Percentiles rank a stretch among this genome's conserved stretches.
These are phyloP conservation scores for Linum tenue DNA, from an alignment of 345 rosid genomes.

Conservation along the genomic window DNA sequence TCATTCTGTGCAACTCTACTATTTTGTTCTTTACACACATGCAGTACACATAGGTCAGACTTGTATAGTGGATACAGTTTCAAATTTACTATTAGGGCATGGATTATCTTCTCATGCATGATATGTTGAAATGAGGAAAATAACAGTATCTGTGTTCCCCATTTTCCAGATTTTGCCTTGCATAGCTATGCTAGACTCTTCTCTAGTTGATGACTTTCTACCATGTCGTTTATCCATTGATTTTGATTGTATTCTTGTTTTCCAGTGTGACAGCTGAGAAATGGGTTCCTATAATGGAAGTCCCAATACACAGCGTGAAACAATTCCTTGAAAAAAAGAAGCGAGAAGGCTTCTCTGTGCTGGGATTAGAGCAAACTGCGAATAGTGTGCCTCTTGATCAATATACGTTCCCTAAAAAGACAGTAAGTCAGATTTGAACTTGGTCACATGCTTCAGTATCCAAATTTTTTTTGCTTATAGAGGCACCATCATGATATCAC, in stretches of 20 bases:
- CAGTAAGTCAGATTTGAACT: slow-evolving; percentile 37
- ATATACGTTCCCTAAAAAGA: slow-evolving; percentile 58
- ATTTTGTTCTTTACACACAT: slow-evolving; percentile 3
- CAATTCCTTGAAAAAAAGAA: slow-evolving; percentile 74
- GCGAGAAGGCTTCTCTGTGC: slow-evolving; percentile 73
- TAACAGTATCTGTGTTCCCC: too few species aligned
- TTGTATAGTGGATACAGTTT: too few species aligned
- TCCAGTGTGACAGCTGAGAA: slow-evolving; percentile 91
- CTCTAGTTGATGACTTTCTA: too few species aligned
- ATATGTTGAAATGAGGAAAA: not conserved
- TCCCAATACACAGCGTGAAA: slow-evolving; percentile 69
- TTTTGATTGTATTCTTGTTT: slow-evolving; percentile 8
- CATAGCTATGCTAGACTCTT: not conserved
- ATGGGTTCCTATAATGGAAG: slow-evolving; percentile 91
- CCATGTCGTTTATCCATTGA: not conserved
- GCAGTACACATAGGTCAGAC: too few species aligned
- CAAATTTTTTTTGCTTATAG: not conserved
- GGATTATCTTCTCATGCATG: too few species aligned
- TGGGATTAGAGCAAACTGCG: slow-evolving; percentile 95
- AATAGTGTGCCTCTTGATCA: slow-evolving; percentile 72
- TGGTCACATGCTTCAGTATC: not conserved
- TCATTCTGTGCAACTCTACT: slow-evolving; percentile 5
- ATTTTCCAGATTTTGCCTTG: not conserved
- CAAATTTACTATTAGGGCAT: too few species aligned
- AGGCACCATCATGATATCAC: not conserved